These are phyloP conservation scores for Chlamydomonas reinhardtii DNA, from an alignment of 163 green algal species.

Conservation along the genomic window DNA sequence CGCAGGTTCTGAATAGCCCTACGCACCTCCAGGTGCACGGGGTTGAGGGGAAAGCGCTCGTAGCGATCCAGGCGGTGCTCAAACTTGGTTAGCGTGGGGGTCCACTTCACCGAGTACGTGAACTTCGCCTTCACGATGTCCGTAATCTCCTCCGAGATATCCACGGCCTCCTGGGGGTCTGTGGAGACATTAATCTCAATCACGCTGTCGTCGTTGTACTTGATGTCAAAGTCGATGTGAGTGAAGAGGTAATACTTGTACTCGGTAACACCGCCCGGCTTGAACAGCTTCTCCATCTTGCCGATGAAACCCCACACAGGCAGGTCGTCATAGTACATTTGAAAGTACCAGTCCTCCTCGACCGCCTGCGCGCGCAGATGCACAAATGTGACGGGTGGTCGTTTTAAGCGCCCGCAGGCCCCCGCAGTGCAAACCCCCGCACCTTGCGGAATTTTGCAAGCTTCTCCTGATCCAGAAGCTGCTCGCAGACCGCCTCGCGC, in stretches of 20 bases:
- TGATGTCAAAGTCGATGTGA: constrained; percentile 89
- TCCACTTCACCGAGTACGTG: constrained; percentile 88
- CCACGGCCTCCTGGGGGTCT: constrained; percentile 71
- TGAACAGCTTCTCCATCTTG: constrained; percentile 76
- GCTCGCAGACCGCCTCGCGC: constrained; percentile 75
- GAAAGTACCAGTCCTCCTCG: constrained; percentile 82
- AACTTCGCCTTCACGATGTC: constrained; percentile 69
- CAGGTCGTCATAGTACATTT: constrained; percentile 90
- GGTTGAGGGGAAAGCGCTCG: constrained; percentile 84
- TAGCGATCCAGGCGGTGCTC: constrained; percentile 87
- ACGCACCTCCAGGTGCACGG: constrained; percentile 84
- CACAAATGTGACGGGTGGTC: neutral
- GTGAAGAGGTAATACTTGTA: constrained; percentile 81
- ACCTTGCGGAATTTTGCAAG: constrained; percentile 81
- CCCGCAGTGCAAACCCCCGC: neutral
- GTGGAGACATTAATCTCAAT: constrained; percentile 87
- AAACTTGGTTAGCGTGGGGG: constrained; percentile 71
- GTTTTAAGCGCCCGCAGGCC: neutral
- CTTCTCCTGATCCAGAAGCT: constrained; percentile 71
- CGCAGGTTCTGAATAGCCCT: too few relatives aligned
- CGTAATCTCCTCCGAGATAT: constrained; percentile 69
- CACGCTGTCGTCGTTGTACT: constrained; percentile 81
- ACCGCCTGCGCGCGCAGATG: constrained; percentile 66
- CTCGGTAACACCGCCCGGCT: constrained; percentile 46
- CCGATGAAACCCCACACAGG: constrained; percentile 83